Evolutionary conservation across 306 rosid genomes (phyloP), one percentile per base, ranked within the genome.

Genomic region (Cicer chorassanicum): DNA sequence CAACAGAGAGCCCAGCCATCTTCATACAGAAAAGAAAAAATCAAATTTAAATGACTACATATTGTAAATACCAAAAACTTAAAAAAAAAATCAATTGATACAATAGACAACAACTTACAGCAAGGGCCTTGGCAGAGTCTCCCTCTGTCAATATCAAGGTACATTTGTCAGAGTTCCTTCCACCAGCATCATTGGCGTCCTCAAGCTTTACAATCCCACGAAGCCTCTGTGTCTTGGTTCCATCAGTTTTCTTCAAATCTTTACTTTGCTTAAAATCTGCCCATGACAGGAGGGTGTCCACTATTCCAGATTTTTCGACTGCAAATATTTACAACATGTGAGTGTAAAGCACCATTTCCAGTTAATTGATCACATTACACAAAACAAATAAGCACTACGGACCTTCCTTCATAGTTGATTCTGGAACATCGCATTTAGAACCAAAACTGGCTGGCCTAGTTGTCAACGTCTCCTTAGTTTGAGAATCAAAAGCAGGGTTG

Each of bases 1-100:
- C 98, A 11, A 90, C 95, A 15, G 95, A 88, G 39, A 94, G 93
- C 44, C 97, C 98, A n/a, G 98, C 97, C 97, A 94, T 88, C 97
- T 94, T 41, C 76, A 78, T 36, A 67, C 1, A 48, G 1, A 69
- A 68, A n/a, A 29, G 34, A 46, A 64, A 9, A n/a, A 13, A 14
- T 6, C 1, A 21, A 65, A 70, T n/a, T 29, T 29, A 29, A 29
- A 29, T 29, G 4, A 29, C 34, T 29, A 29, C 4, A 29, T 29
- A 29, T 29, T 29, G 34, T 29, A 29, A 29, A 29, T 5, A 29
- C 34, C 34, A 29, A 29, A 29, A 24, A 24, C 34, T 2, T 24
- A 68, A n/a, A 29, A 29, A 46, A 46, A 9, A 8, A 7, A 14
- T 6, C 1, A 16, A 65, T 29, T 3, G 34, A 29, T 3, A 70